Percentiles rank a stretch among this genome's conserved stretches.
Conservation (phyloP, 75 land plant species). For the Pinus tabuliformis region DNA sequence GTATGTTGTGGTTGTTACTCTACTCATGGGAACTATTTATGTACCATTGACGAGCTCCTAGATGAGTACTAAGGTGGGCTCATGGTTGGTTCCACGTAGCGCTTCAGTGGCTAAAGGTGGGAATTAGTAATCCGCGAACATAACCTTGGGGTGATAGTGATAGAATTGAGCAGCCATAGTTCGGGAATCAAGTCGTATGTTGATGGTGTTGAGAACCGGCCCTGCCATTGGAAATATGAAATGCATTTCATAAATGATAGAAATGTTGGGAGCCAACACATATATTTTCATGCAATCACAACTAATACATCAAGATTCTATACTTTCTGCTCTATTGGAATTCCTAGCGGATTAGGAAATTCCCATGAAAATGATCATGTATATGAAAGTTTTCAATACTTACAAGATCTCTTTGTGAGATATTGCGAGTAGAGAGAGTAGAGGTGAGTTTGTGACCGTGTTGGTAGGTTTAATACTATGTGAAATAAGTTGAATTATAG, state of each 20-base stretch:
- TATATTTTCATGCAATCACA: conserved; percentile 31
- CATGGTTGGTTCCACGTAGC: conserved; percentile 1
- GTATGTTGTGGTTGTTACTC: conserved; percentile 51
- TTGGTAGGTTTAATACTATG: conserved; percentile 61
- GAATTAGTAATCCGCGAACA: conserved; percentile 46
- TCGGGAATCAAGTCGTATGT: conserved; percentile 61
- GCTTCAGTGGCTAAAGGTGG: conserved; percentile 30
- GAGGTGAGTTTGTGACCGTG: conserved; percentile 24
- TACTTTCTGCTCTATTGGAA: background rate
- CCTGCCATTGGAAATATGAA: too few species aligned
- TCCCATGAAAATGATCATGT: background rate
- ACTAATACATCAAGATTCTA: background rate
- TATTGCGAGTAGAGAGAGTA: background rate
- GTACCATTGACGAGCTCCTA: conserved; percentile 20
- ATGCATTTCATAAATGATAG: too few species aligned
- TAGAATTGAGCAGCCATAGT: conserved; percentile 52
- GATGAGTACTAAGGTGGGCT: conserved; percentile 18
- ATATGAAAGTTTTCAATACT: conserved; percentile 29
- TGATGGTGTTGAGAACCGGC: too few species aligned
- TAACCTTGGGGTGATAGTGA: conserved; percentile 51
- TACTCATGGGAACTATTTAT: background rate
- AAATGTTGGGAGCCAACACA: conserved; percentile 63
- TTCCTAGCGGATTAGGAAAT: background rate
- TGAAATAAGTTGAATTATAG: conserved; percentile 45
- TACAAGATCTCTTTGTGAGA: conserved; percentile 25